Conservation (phyloP, 169 alveolate species). For the Cryptosporidium ubiquitum region DNA sequence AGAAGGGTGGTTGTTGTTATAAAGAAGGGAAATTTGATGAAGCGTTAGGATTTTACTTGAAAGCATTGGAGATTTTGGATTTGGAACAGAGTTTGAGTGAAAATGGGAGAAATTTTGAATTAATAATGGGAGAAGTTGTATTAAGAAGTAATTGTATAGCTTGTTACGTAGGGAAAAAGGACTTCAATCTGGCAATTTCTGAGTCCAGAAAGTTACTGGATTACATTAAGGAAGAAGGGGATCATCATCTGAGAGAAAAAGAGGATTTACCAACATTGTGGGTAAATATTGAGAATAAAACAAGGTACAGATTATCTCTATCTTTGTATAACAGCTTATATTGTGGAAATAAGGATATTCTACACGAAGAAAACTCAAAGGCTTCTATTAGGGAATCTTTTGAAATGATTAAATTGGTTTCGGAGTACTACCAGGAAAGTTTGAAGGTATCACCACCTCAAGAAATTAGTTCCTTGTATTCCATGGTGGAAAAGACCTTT, state of each 20-base stretch:
- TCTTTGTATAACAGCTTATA: neutral
- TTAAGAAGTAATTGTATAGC: slow-evolving; percentile 47
- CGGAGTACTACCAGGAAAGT: neutral
- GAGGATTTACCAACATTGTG: slow-evolving; percentile 11
- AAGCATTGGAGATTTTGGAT: slow-evolving; percentile 35
- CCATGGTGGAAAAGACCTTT: neutral
- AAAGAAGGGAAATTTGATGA: neutral
- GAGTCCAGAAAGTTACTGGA: slow-evolving; percentile 18
- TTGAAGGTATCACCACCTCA: slow-evolving; percentile 28
- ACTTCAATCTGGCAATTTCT: neutral
- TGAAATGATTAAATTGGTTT: neutral
- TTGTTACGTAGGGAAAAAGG: slow-evolving; percentile 37
- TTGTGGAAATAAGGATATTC: neutral
- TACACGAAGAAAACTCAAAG: neutral
- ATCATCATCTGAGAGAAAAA: neutral
- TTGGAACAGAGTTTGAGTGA: neutral
- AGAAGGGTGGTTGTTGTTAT: slow-evolving; percentile 6
- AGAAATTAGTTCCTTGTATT: neutral
- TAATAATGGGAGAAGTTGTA: neutral
- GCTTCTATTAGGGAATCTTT: slow-evolving; percentile 18
- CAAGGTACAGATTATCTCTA: slow-evolving; percentile 45
- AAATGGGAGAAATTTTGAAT: neutral
- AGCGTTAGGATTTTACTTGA: slow-evolving; percentile 10
- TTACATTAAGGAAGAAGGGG: neutral
- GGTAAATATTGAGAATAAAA: slow-evolving; percentile 26